These are phyloP conservation scores for Harringtonia lauricola DNA, from an alignment of 2,329 filamentous ascomycete species.

Conservation along the genomic window DNA sequence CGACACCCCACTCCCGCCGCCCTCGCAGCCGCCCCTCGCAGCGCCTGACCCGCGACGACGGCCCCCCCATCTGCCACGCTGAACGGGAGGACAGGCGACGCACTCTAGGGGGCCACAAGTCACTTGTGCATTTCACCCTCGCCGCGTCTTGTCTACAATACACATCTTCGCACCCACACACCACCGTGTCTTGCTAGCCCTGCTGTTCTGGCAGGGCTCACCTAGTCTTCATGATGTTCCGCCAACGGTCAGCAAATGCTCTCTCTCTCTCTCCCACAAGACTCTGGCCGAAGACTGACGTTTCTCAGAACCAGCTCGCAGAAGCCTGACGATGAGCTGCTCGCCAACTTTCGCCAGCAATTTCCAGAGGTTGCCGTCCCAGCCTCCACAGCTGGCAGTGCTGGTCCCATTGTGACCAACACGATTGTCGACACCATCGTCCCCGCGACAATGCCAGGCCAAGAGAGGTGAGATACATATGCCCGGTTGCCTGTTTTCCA, in stretches of 20 bases:
- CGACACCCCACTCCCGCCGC: conserved; percentile 5
- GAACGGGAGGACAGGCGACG: neutral
- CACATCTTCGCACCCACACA: neutral
- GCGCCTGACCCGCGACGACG: neutral
- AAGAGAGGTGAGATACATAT: conserved; percentile 19
- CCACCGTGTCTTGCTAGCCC: conserved; percentile 7
- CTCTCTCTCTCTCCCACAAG: too few species aligned
- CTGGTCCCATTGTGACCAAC: conserved; percentile 21
- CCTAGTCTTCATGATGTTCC: conserved; percentile 17
- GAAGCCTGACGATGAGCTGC: conserved; percentile 77
- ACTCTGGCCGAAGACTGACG: too few species aligned
- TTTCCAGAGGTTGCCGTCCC: conserved; percentile 59
- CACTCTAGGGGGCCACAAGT: conserved; percentile 2
- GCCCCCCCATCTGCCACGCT: neutral
- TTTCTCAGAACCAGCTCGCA: conserved; percentile 61
- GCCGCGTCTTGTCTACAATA: too few species aligned
- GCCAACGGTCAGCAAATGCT: conserved; percentile 25
- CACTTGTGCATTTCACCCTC: too few species aligned
- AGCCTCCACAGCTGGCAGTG: conserved; percentile 25
- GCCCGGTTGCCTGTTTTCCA: neutral
- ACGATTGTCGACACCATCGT: conserved; percentile 11
- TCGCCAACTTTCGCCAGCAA: conserved; percentile 71
- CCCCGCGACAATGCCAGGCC: conserved; percentile 10
- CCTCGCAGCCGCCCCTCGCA: conserved; percentile 1
- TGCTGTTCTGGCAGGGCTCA: conserved; percentile 12